A percentile compares a stretch with the other conserved stretches of the same genome.
Conservation (phyloP, 2,329 filamentous ascomycete species). For the Thielaviopsis cerberus region DNA sequence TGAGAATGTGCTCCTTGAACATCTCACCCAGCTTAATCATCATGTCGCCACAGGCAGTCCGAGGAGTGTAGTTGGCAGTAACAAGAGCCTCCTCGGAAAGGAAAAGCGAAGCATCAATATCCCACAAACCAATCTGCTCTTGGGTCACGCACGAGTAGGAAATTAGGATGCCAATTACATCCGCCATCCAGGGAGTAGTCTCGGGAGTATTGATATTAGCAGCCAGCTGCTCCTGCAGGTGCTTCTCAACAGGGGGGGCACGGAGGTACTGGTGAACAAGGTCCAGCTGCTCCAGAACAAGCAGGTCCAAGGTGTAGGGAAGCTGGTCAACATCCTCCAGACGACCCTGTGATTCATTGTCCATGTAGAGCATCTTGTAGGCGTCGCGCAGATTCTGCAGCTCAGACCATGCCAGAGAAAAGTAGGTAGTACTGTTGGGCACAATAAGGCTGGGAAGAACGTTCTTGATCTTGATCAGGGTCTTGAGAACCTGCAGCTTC, state of each 20-base stretch:
- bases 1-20: slow-evolving; percentile 57
- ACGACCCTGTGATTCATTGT: slow-evolving; percentile 67
- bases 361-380: slow-evolving; percentile 72
- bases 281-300: slow-evolving; percentile 85
- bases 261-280: slow-evolving; percentile 82
- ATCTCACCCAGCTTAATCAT: slow-evolving; percentile 86
- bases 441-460: slow-evolving; percentile 70
- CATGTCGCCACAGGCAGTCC: slow-evolving; percentile 80
- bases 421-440: slow-evolving; percentile 64
- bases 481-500: slow-evolving; percentile 88
- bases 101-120: slow-evolving; percentile 89
- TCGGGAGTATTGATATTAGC: slow-evolving; percentile 35
- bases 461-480: slow-evolving; percentile 69
- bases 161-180: slow-evolving; percentile 71
- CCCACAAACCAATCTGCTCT: slow-evolving; percentile 90
- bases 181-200: slow-evolving; percentile 61
- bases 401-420: slow-evolving; percentile 79
- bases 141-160: slow-evolving; percentile 76
- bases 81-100: slow-evolving; percentile 88
- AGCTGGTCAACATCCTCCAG: slow-evolving; percentile 77
- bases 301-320: slow-evolving; percentile 86
- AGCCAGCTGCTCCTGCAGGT: slow-evolving; percentile 65
- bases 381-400: slow-evolving; percentile 51
- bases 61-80: slow-evolving; percentile 86
- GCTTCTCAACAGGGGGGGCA: slow-evolving; percentile 70